Base-by-base conservation (phyloP, 148 eudicot species). In the Vaccinium corymbosum region DNA sequence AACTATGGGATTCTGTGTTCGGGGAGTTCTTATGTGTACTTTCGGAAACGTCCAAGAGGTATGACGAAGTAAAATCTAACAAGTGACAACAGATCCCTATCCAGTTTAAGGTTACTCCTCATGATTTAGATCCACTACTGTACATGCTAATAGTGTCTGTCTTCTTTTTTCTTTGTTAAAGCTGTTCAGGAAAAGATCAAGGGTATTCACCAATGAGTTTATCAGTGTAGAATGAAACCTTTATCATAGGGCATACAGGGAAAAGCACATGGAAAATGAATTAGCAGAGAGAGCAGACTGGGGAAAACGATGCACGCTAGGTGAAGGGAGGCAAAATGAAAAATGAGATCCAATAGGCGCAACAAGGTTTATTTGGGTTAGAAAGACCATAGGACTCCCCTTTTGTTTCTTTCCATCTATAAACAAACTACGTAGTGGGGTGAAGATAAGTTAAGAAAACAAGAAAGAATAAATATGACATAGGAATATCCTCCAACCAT, bases 181-280 rank as follows among this genome's bases (percentile, higher is more conserved):
- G 48, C 17, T 14, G 20, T 71, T 4, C 48, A 71, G 35, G 76
- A 66, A 66, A 66, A 62, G 68, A 62, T 62, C 70, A 22, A 64
- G 71, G 71, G 3, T 15, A 71, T 13, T 29, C 38, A 27, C 38
- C 2, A 15, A 71, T 13, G 8, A 71, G 48, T 29, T 71, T 71
- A 71, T 46, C 78, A 17, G 5, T 75, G 78, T 46, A 38, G 48
- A 42, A 75, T 46, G 52, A 75, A 38, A 32, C 32, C 29, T 64
- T 29, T 22, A 42, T 51, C 48, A 75, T 19, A 75, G 50, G 46
- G 50, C 50, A 19, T 32, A 19, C 50, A 6, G 52, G 74, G 52
- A 75, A 75, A 75, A 75, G 78, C 50, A 8, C 16, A 35, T 14
- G 76, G 42, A 72, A 64, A 64, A 72, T 72, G 19, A 72, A 72